Base-by-base conservation (phyloP, 352 stramenopile genomes). In the Poterioochromonas sp. region DNA sequence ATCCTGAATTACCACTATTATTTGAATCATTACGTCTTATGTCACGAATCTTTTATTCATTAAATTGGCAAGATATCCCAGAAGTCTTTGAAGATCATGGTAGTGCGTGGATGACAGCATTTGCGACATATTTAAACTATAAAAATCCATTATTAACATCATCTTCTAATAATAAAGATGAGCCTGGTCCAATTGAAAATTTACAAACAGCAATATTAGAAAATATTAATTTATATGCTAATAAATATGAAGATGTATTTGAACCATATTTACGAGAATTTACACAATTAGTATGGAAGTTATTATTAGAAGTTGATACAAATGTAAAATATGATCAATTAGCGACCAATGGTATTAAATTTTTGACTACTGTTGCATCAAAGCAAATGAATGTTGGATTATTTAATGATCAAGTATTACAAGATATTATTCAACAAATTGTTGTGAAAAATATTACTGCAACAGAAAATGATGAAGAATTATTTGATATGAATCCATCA, bases 221-320 rank as follows among this genome's bases (percentile, higher is more conserved):
- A 83, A 99, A 98, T 87, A 85, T 99, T 11, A 95, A 95, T 73
- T 82, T 99, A 62, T 99, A 99, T 82, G 91, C 91, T 0, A 91
- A 95, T 79, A 99, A 98, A 86, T 98, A 99, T 84, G 96, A 99
- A 76, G 96, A 99, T 84, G 91, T 97, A 70, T 99, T 99, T 84
- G 87, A 95, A 53, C 90, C 91, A 15, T 98, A 93, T 81, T 79
- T 99, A 78, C 87, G 90, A 37, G 87, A 89, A 65, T 99, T 99
- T 83, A 97, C 91, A 0, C 86, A 92, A 54, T 80, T 88, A 11
- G 87, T 92, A 58, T 93, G 89, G 87, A 86, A 89, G 78, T 79
- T 90, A 0, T 81, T 93, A 12, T 62, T 80, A 37, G 77, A 73
- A 34, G 12, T 71, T 22, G 20, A 80, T 22, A 74, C 90, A 0